Evolutionary conservation across 2,329 filamentous ascomycete genomes (phyloP).

Genomic region (Chaetomiaceae sp.): DNA sequence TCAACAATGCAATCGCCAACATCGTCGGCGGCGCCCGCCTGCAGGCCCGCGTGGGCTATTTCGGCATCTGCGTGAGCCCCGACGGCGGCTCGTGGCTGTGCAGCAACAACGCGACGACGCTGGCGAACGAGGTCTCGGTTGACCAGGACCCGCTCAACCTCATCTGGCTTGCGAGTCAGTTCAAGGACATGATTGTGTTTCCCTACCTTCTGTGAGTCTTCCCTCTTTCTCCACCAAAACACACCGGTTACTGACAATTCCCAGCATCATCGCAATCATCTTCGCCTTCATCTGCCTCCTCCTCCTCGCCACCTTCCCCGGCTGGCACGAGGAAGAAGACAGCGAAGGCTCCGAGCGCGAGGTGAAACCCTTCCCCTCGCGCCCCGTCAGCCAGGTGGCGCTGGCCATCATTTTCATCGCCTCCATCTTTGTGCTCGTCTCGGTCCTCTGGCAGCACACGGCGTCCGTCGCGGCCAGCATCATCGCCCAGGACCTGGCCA

Average conservation of each 20-base stretch:
- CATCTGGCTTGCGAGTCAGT: constrained; percentile 94
- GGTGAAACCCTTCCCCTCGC: constrained; percentile 89
- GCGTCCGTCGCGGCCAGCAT: constrained; percentile 92
- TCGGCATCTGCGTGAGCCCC: constrained; percentile 92
- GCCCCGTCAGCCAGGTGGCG: constrained; percentile 87
- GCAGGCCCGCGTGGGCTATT: constrained; percentile 93
- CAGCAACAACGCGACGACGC: constrained; percentile 91
- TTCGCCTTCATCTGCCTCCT: constrained; percentile 96
- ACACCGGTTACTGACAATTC: constrained; percentile 11
- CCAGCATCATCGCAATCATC: constrained; percentile 91
- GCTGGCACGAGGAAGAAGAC: constrained; percentile 91
- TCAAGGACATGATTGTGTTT: constrained; percentile 98
- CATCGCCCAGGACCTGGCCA: constrained; percentile 88
- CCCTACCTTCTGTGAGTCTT: constrained; percentile 81
- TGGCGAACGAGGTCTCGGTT: constrained; percentile 82
- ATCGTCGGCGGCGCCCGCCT: constrained; percentile 81
- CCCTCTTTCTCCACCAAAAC: not conserved
- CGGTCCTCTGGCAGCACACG: constrained; percentile 85
- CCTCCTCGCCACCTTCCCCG: constrained; percentile 91
- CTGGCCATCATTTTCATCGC: constrained; percentile 85
- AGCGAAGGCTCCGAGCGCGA: constrained; percentile 77
- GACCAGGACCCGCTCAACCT: constrained; percentile 95
- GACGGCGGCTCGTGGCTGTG: constrained; percentile 90
- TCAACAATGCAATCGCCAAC: constrained; percentile 79
- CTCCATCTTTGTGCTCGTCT: constrained; percentile 68